A percentile compares a stretch with the other conserved stretches of the same genome.
phyloP scores from a whole-genome alignment of 306 rosid species.

The Canavalia ensiformis region DNA sequence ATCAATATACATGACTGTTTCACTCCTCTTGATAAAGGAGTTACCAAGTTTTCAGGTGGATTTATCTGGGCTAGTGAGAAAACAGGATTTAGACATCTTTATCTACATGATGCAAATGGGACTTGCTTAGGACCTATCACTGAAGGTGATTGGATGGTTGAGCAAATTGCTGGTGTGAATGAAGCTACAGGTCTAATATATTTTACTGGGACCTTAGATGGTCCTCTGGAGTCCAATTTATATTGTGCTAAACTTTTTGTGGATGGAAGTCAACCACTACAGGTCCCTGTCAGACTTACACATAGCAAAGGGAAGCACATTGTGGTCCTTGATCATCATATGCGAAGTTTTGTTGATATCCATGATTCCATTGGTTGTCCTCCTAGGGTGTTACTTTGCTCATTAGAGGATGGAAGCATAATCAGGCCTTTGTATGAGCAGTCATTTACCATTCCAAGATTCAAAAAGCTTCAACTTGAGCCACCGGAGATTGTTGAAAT shows the following conservation, averaged over 20 bases:
- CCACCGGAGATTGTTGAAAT: slow-evolving; percentile 78
- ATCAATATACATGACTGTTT: slow-evolving; percentile 89
- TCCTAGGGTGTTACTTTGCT: slow-evolving; percentile 84
- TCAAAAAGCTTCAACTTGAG: slow-evolving; percentile 80
- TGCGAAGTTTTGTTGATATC: slow-evolving; percentile 79
- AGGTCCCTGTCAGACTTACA: slow-evolving; percentile 81
- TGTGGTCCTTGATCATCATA: slow-evolving; percentile 87
- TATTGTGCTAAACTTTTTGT: slow-evolving; percentile 70
- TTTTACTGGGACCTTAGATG: slow-evolving; percentile 87
- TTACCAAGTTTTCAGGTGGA: slow-evolving; percentile 77
- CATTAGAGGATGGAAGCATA: slow-evolving; percentile 81
- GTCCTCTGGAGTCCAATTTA: slow-evolving; percentile 89
- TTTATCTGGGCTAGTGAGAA: slow-evolving; percentile 98
- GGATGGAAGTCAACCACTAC: slow-evolving; percentile 66
- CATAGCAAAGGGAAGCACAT: slow-evolving; percentile 81
- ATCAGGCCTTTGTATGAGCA: slow-evolving; percentile 79
- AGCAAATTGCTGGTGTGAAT: slow-evolving; percentile 90
- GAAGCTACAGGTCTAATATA: slow-evolving; percentile 85
- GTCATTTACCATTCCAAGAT: slow-evolving; percentile 62
- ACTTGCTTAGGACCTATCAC: slow-evolving; percentile 84
- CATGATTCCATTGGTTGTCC: slow-evolving; percentile 83
- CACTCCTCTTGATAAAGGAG: slow-evolving; percentile 82
- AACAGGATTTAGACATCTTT: slow-evolving; percentile 93
- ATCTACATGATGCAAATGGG: slow-evolving; percentile 81
- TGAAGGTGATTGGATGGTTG: slow-evolving; percentile 99